phyloP scores from a whole-genome alignment of 1,284 basidiomycete genomes.

The Irpex sp. region DNA sequence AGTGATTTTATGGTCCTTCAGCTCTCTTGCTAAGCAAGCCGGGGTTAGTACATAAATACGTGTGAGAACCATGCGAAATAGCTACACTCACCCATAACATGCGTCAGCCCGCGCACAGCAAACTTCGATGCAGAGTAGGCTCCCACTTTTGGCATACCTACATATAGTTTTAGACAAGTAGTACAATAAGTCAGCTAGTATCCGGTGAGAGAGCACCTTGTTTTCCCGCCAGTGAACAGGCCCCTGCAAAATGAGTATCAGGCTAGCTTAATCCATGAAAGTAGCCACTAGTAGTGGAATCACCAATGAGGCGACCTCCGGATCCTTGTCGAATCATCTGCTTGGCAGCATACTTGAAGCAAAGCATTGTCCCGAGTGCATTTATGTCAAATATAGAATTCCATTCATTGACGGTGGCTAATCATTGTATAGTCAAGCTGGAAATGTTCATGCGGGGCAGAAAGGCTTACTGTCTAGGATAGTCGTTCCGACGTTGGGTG shows the following conservation, averaged over 20 bases:
- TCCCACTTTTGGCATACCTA: neutral
- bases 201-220: neutral
- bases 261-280: neutral
- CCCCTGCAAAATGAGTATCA: neutral
- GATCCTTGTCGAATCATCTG: slow-evolving; percentile 28
- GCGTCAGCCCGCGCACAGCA: slow-evolving; percentile 37
- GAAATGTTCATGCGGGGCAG: neutral
- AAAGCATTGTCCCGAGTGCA: slow-evolving; percentile 25
- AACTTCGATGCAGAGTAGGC: slow-evolving; percentile 38
- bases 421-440: neutral
- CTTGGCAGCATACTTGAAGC: slow-evolving; percentile 28
- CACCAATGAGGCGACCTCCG: slow-evolving; percentile 27
- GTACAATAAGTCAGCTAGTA: neutral
- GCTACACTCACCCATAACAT: neutral
- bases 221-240: neutral
- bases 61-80: neutral
- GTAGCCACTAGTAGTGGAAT: neutral
- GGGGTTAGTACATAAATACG: neutral
- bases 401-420: slow-evolving; percentile 1
- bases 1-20: slow-evolving; percentile 4
- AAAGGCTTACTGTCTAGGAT: neutral
- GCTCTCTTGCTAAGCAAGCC: neutral
- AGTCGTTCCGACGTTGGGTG: slow-evolving; percentile 9
- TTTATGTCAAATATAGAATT: slow-evolving; percentile 20
- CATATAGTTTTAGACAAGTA: too few relatives aligned